A percentile compares a stretch with the other conserved stretches of the same genome.
phyloP scores from a whole-genome alignment of 2,329 filamentous ascomycete genomes.

The Hypocrella siamensis region DNA sequence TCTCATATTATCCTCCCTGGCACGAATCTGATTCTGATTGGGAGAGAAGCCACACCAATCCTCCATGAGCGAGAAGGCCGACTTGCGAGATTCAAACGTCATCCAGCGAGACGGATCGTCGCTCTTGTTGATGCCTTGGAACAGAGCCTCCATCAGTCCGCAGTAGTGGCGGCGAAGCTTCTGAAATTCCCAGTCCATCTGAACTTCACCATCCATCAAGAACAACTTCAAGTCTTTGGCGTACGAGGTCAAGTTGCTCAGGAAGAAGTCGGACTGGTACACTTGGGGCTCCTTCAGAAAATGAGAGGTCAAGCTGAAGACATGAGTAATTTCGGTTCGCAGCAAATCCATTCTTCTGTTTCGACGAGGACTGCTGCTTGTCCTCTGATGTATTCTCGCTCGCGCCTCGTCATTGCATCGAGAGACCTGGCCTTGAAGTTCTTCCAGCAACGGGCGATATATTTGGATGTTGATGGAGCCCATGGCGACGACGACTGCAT shows the following conservation, averaged over 20 bases:
- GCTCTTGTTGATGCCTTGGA: conserved; percentile 76
- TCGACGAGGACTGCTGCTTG: conserved; percentile 64
- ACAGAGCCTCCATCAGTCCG: conserved; percentile 81
- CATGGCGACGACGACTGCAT: conserved; percentile 80
- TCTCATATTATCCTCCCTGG: conserved; percentile 74
- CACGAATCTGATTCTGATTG: conserved; percentile 68
- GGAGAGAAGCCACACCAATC: conserved; percentile 98
- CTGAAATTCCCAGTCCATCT: conserved; percentile 89
- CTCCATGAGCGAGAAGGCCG: conserved; percentile 92
- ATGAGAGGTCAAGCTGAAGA: conserved; percentile 86
- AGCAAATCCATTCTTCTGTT: conserved; percentile 76
- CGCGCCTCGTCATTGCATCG: conserved; percentile 82
- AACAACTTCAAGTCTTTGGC: conserved; percentile 88
- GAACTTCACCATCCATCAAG: conserved; percentile 84
- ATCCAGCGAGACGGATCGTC: conserved; percentile 85
- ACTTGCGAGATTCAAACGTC: conserved; percentile 91
- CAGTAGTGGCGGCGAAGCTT: conserved; percentile 87
- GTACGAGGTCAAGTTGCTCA: conserved; percentile 77
- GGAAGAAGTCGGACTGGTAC: conserved; percentile 76
- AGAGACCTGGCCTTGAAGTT: conserved; percentile 71
- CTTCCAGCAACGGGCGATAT: conserved; percentile 80
- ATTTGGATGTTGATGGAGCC: conserved; percentile 92
- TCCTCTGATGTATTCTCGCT: conserved; percentile 71
- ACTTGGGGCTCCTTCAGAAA: conserved; percentile 69
- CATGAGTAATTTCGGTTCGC: conserved; percentile 86